These are phyloP conservation scores for Fomitopsis schrenkii DNA, from an alignment of 1,284 basidiomycete genomes.

Conservation along the genomic window DNA sequence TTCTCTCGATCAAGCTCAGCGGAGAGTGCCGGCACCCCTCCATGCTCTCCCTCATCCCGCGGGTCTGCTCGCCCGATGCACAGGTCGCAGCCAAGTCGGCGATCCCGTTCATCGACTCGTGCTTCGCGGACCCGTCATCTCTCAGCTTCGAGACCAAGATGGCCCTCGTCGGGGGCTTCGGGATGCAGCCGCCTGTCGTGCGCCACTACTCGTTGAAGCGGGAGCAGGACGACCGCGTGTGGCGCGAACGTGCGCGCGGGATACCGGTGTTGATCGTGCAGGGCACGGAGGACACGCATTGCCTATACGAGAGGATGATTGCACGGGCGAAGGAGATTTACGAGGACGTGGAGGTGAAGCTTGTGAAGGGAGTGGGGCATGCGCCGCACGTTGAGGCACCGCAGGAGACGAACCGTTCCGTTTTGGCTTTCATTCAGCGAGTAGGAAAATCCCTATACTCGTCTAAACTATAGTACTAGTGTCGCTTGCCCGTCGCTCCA, in stretches of 20 bases:
- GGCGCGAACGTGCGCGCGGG: constrained; percentile 24
- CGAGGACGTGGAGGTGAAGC: constrained; percentile 21
- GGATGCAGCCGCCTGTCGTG: constrained; percentile 29
- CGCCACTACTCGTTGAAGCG: constrained; percentile 26
- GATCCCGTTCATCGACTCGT: constrained; percentile 29
- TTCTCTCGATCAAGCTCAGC: constrained; percentile 20
- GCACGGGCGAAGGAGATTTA: constrained; percentile 23
- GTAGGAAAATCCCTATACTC: background rate
- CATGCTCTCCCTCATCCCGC: constrained; percentile 25
- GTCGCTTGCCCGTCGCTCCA: too few relatives aligned
- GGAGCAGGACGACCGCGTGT: constrained; percentile 29
- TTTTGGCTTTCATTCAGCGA: background rate
- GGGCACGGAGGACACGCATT: constrained; percentile 26
- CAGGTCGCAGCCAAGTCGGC: constrained; percentile 26
- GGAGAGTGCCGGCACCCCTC: constrained; percentile 25
- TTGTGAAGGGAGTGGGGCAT: constrained; percentile 29
- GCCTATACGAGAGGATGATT: constrained; percentile 18
- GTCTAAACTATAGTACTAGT: background rate
- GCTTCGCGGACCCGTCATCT: constrained; percentile 21
- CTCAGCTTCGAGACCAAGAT: constrained; percentile 27
- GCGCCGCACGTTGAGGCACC: constrained; percentile 18
- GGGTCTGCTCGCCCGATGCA: constrained; percentile 24
- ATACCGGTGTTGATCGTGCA: constrained; percentile 29
- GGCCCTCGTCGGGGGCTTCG: constrained; percentile 30
- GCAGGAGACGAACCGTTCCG: constrained; percentile 8